phyloP scores from a whole-genome alignment of 805 yeast genomes.

The Candida chilensis region DNA sequence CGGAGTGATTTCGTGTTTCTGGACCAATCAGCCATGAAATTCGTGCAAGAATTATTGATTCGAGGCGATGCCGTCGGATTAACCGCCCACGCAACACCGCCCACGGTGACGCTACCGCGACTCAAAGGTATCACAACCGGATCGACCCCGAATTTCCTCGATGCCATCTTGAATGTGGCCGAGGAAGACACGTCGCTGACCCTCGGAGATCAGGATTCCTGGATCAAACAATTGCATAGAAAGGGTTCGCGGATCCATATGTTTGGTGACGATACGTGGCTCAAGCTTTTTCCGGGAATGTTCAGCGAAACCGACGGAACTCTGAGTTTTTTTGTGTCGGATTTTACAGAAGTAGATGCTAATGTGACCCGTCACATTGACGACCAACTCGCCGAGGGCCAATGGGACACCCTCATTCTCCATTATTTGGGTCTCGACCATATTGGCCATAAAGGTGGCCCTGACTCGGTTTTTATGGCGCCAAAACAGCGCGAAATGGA shows the following conservation, averaged over 20 bases:
- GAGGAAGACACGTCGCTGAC: slow-evolving; percentile 78
- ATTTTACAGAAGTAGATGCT: slow-evolving; percentile 86
- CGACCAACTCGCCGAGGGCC: slow-evolving; percentile 34
- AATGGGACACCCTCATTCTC: slow-evolving; percentile 82
- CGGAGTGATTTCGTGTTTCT: slow-evolving; percentile 81
- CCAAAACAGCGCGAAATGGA: slow-evolving; percentile 87
- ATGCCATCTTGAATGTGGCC: slow-evolving; percentile 89
- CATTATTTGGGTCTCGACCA: slow-evolving; percentile 95
- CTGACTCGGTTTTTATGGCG: slow-evolving; percentile 71
- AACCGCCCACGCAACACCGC: slow-evolving; percentile 90
- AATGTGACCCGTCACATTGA: slow-evolving; percentile 88
- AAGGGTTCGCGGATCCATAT: slow-evolving; percentile 51
- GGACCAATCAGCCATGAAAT: slow-evolving; percentile 52
- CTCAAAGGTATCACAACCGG: slow-evolving; percentile 92
- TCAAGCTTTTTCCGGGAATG: slow-evolving; percentile 70
- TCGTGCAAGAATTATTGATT: slow-evolving; percentile 56
- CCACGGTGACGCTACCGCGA: slow-evolving; percentile 93
- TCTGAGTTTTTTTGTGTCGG: slow-evolving; percentile 88
- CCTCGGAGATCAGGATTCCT: slow-evolving; percentile 70
- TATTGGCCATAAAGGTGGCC: slow-evolving; percentile 97
- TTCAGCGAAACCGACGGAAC: slow-evolving; percentile 77
- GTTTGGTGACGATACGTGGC: slow-evolving; percentile 98
- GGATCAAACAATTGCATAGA: slow-evolving; percentile 62
- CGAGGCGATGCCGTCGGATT: slow-evolving; percentile 73
- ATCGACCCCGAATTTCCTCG: slow-evolving; percentile 87